Conservation (phyloP, 2,329 filamentous ascomycete genomes). For the Chaetomium sp. region DNA sequence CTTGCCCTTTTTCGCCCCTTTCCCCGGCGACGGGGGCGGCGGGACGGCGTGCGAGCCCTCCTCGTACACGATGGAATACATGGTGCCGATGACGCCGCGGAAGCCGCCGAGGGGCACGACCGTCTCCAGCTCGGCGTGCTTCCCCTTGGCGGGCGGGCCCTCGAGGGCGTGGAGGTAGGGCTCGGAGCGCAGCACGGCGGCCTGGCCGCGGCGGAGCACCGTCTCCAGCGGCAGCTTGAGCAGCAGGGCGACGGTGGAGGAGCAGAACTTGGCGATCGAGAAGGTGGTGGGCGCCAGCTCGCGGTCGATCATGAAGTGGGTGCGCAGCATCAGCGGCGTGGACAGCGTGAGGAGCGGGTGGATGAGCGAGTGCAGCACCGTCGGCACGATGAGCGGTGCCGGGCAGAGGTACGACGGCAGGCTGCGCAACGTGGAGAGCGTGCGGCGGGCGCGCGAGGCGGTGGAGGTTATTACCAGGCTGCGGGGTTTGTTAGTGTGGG, state of each 20-base stretch:
- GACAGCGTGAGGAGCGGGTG: conserved; percentile 82
- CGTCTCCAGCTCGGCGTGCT: conserved; percentile 57
- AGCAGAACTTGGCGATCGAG: conserved; percentile 78
- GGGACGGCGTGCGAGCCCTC: conserved; percentile 63
- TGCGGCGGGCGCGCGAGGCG: conserved; percentile 70
- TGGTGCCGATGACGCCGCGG: conserved; percentile 83
- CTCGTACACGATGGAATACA: conserved; percentile 82
- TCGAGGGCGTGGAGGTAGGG: conserved; percentile 54
- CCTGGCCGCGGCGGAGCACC: conserved; percentile 84
- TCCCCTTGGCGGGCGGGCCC: neutral
- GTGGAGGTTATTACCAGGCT: conserved; percentile 82
- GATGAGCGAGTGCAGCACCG: conserved; percentile 80
- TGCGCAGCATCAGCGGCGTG: conserved; percentile 81
- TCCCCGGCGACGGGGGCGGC: neutral
- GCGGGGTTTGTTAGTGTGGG: neutral
- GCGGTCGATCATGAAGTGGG: conserved; percentile 81
- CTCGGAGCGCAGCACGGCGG: conserved; percentile 65
- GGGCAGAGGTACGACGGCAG: conserved; percentile 78
- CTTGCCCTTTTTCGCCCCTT: conserved; percentile 21
- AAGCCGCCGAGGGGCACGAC: conserved; percentile 82
- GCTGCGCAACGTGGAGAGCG: conserved; percentile 73
- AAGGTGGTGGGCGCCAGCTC: conserved; percentile 80
- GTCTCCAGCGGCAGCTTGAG: conserved; percentile 90
- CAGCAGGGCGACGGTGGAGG: conserved; percentile 78
- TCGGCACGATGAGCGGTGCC: conserved; percentile 73